These are phyloP conservation scores for Inonotus obliquus DNA, from an alignment of 1,284 basidiomycete species.

Conservation along the genomic window DNA sequence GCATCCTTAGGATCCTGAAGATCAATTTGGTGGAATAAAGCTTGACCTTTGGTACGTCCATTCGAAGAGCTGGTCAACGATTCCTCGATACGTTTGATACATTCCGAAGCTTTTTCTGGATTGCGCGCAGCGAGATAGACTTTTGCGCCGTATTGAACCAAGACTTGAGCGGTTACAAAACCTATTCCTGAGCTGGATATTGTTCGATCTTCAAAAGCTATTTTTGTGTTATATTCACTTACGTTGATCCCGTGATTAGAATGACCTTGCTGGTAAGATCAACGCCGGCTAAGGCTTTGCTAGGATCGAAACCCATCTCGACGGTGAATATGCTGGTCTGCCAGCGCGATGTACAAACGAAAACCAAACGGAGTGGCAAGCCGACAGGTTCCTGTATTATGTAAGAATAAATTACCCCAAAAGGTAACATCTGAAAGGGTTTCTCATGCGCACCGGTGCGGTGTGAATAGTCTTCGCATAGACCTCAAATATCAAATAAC, in stretches of 20 bases:
- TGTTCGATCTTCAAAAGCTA: background rate
- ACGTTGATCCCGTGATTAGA: constrained; percentile 8
- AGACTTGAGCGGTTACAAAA: constrained; percentile 19
- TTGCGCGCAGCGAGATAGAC: constrained; percentile 38
- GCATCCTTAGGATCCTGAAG: constrained; percentile 21
- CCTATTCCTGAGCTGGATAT: constrained; percentile 10
- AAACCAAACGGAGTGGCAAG: no score
- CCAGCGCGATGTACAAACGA: background rate
- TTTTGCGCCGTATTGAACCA: constrained; percentile 31
- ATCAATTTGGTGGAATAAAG: constrained; percentile 24
- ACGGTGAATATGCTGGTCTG: background rate
- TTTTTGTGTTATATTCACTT: background rate
- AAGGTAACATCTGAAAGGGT: no score
- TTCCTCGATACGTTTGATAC: constrained; percentile 31
- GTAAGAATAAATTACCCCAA: no score
- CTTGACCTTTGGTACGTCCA: constrained; percentile 22
- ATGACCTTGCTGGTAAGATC: background rate
- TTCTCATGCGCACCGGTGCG: no score
- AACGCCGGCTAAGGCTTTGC: background rate
- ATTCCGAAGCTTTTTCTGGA: constrained; percentile 29
- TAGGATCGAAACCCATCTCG: constrained; percentile 1
- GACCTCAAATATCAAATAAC: no score
- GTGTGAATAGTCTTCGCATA: no score
- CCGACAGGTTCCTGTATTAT: no score
- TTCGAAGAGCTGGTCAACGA: constrained; percentile 5